These are phyloP conservation scores for Henningerozyma blattae DNA, from an alignment of 805 yeast species.

Conservation along the genomic window DNA sequence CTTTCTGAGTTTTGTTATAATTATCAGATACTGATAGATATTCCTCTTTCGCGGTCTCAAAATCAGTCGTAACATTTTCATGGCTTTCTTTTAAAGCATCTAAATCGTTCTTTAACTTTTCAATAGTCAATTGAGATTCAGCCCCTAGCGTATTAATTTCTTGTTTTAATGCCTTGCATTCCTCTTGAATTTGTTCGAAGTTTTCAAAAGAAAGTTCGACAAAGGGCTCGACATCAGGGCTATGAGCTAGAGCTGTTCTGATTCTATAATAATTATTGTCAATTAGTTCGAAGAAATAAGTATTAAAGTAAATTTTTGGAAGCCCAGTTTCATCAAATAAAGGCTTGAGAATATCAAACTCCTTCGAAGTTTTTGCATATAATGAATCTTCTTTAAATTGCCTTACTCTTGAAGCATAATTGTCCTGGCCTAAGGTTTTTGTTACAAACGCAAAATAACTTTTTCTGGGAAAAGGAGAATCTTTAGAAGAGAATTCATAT, in stretches of 20 bases:
- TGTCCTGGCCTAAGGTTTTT: conserved; percentile 69
- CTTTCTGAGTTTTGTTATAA: conserved; percentile 3
- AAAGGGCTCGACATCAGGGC: conserved; percentile 63
- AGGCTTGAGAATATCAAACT: conserved; percentile 35
- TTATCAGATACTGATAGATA: conserved; percentile 10
- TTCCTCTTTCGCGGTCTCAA: conserved; percentile 9
- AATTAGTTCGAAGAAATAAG: conserved; percentile 49
- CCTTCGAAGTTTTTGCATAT: conserved; percentile 43
- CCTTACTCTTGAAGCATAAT: conserved; percentile 58
- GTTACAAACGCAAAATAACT: conserved; percentile 51
- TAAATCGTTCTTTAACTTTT: conserved; percentile 10
- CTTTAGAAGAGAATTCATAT: conserved; percentile 67
- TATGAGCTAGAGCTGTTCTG: conserved; percentile 56
- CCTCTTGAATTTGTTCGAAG: conserved; percentile 29
- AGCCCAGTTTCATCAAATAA: conserved; percentile 72
- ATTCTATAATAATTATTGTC: conserved; percentile 62
- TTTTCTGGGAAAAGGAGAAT: conserved; percentile 41
- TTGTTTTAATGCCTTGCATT: conserved; percentile 24
- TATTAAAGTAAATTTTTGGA: conserved; percentile 69
- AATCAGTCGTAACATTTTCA: conserved; percentile 3
- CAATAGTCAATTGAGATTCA: conserved; percentile 13
- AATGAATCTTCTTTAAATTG: conserved; percentile 52
- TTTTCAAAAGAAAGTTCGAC: conserved; percentile 49
- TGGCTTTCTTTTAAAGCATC: conserved; percentile 6
- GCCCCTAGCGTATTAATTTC: conserved; percentile 23